Base-by-base conservation (phyloP, 73 alveolate species). In the Breviolum minutum region DNA sequence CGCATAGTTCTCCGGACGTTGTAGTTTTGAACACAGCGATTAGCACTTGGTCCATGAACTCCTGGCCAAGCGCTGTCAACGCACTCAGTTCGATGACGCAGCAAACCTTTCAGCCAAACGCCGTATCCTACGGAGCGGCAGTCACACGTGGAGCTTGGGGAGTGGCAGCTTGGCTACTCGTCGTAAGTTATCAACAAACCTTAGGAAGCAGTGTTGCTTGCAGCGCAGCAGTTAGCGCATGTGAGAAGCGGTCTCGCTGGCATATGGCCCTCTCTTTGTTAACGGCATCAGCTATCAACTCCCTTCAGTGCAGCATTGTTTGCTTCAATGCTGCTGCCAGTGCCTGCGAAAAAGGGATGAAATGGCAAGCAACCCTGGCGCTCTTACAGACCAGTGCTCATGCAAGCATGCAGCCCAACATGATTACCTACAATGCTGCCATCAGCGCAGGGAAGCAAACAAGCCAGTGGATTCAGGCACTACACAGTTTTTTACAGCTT, bases 321-420 rank as follows among this genome's bases (percentile, higher is more conserved):
- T 82, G 69, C 74, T 82, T 24, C 91, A 82, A 82, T 60, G 91
- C 91, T 60, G 91, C 91, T 60, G 54, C 69, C 76, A 79, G 96
- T 22, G 96, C 96, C 68, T 90, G 96, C 76, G 96, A 90, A 74
- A 69, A 70, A 61, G 96, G 88, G 17, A 48, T 60, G 91, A 60
- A 19, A 16, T 82, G 91, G 91, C 91, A 60, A 82, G 91, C 91
- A 20, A 61, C 91, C 54, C 19, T 82, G 30, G 91, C 69, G 19
- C 48, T 82, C 54, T 54, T 82, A 6, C 24, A 20, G 26, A 61
- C 29, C 61, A 32, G 30, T 6, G 76, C 62, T 8, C 61, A 73
- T 27, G 14, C 14, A 40, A 7, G 48, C 27, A 11, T 62, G 79
- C 76, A 85, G 27, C 77, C 79, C 24, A 85, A 60, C 19, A 26